A percentile compares a stretch with the other conserved stretches of the same genome.
These are phyloP conservation scores for Diaporthe sp. DNA, from an alignment of 2,329 filamentous ascomycete genomes.

Conservation along the genomic window DNA sequence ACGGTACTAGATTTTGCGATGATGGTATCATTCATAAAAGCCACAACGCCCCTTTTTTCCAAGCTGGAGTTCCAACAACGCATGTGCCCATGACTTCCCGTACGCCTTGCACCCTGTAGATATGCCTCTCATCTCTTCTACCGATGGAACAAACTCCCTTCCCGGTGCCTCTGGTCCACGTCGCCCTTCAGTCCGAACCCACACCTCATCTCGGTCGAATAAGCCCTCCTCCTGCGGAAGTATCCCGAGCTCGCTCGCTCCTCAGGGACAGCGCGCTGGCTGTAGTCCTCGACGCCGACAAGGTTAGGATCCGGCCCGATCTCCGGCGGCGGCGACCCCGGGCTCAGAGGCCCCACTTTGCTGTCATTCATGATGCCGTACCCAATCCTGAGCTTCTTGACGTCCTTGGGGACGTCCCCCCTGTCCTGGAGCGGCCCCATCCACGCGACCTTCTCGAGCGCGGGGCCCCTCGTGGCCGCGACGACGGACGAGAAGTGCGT, in stretches of 20 bases:
- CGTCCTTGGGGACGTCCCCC: constrained; percentile 43
- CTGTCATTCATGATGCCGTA: constrained; percentile 44
- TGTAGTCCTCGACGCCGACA: constrained; percentile 30
- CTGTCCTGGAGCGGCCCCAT: constrained; percentile 40
- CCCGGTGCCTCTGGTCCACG: constrained; percentile 40
- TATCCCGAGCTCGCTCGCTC: constrained; percentile 22
- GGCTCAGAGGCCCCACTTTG: background rate
- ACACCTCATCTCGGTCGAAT: constrained; percentile 41
- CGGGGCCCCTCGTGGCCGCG: constrained; percentile 56
- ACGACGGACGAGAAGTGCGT: constrained; percentile 57
- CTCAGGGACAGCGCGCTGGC: background rate
- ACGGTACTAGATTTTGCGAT: background rate
- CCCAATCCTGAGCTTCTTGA: constrained; percentile 44
- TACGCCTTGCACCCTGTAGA: background rate
- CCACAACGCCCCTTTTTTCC: background rate
- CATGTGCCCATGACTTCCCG: background rate
- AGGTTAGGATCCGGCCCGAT: constrained; percentile 23
- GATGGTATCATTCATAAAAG: constrained; percentile 28
- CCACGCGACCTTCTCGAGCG: constrained; percentile 53
- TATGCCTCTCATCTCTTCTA: background rate
- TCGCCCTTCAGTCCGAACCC: constrained; percentile 47
- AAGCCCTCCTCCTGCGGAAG: constrained; percentile 23
- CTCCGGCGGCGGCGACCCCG: background rate
- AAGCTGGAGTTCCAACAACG: background rate
- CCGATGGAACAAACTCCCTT: constrained; percentile 37